A percentile compares a stretch with the other conserved stretches of the same genome.
Evolutionary conservation across 305 asterid species (phyloP).

Genomic region (Ilex paraguariensis): DNA sequence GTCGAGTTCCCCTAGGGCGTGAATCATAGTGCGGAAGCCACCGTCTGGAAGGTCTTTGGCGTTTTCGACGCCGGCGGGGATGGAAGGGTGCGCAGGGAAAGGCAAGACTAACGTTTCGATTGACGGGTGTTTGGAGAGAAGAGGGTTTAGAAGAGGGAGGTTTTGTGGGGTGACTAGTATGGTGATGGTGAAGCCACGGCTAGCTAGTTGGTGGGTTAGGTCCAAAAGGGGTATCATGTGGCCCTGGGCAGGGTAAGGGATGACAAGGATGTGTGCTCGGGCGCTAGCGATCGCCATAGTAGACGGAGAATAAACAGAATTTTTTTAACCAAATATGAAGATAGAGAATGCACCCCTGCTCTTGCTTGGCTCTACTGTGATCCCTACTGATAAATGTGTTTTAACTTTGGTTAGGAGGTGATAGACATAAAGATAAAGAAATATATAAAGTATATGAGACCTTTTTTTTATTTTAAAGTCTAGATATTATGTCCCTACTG

Average conservation of each 20-base stretch:
- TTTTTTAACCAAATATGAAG: too few species aligned
- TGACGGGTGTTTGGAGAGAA: constrained; percentile 44
- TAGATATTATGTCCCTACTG: too few species aligned
- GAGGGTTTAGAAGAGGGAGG: constrained; percentile 41
- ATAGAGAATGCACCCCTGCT: too few species aligned
- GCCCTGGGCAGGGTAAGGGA: constrained; percentile 91
- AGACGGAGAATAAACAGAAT: too few species aligned
- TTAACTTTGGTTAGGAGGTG: too few species aligned
- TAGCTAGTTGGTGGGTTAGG: constrained; percentile 52
- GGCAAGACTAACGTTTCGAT: constrained; percentile 59
- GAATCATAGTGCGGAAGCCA: constrained; percentile 47
- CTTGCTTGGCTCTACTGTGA: too few species aligned
- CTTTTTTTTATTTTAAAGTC: too few species aligned
- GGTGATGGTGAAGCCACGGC: constrained; percentile 49
- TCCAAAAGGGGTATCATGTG: constrained; percentile 76
- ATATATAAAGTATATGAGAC: too few species aligned
- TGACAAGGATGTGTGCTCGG: constrained; percentile 42
- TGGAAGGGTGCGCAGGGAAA: constrained; percentile 45
- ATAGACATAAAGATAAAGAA: too few species aligned
- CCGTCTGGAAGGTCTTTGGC: constrained; percentile 50
- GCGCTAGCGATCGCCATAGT: background rate
- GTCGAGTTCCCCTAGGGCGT: constrained; percentile 30
- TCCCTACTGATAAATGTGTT: too few species aligned
- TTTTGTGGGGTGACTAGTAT: constrained; percentile 67
- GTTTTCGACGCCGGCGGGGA: constrained; percentile 74